Conservation (phyloP, 78 protist species). For the Mantamonas sphyraenae region DNA sequence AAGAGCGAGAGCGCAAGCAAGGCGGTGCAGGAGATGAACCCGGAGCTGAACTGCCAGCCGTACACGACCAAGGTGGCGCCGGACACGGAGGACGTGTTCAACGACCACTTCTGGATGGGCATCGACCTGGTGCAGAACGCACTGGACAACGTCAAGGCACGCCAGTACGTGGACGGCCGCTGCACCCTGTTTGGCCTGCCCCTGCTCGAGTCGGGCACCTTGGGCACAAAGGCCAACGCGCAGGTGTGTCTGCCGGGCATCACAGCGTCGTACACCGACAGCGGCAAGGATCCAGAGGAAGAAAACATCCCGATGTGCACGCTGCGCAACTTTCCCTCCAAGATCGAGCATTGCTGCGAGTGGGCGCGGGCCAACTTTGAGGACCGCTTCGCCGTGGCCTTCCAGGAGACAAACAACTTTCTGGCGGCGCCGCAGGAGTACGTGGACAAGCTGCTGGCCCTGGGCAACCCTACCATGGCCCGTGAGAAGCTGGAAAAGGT, state of each 20-base stretch:
- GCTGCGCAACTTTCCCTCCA: neutral
- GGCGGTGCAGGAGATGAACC: constrained; percentile 6
- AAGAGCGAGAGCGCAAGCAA: constrained; percentile 3
- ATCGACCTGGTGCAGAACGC: constrained; percentile 43
- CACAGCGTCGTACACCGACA: neutral
- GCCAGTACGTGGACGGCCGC: constrained; percentile 59
- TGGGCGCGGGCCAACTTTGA: constrained; percentile 52
- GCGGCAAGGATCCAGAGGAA: constrained; percentile 3
- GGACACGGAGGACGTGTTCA: constrained; percentile 20
- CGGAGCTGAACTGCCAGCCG: neutral
- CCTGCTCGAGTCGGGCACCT: constrained; percentile 38
- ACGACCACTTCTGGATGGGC: neutral
- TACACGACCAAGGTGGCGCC: neutral
- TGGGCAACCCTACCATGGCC: too few relatives aligned
- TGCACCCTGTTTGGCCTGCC: constrained; percentile 42
- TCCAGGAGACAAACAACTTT: too few relatives aligned
- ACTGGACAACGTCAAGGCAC: constrained; percentile 68
- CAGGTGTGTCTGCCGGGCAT: constrained; percentile 4
- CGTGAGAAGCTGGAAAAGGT: too few relatives aligned
- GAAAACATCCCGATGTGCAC: constrained; percentile 10
- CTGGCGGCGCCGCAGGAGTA: too few relatives aligned
- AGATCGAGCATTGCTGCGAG: neutral
- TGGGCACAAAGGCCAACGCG: neutral
- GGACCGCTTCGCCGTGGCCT: constrained; percentile 55
- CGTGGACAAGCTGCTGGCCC: too few relatives aligned